A percentile compares a stretch with the other conserved stretches of the same genome.
Evolutionary conservation across 192 early-diverging fungal genomes (phyloP).

Genomic region (Lunasporangiospora selenospora): DNA sequence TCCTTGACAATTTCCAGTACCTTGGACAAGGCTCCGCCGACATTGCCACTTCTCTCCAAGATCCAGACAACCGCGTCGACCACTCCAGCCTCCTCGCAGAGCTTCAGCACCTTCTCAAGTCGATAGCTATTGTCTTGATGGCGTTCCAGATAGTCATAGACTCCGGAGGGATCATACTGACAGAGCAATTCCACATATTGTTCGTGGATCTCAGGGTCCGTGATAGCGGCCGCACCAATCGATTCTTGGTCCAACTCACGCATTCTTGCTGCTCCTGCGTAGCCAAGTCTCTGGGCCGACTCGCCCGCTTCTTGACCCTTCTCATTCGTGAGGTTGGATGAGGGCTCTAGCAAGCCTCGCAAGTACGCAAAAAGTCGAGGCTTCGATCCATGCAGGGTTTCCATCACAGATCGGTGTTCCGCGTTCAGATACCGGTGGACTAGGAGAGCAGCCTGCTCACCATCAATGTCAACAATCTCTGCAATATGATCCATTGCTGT

Average conservation of each 20-base stretch:
- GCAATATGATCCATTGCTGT: conserved; percentile 57
- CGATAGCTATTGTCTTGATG: conserved; percentile 53
- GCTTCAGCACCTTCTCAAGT: conserved; percentile 50
- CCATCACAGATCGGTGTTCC: conserved; percentile 59
- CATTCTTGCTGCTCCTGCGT: conserved; percentile 10
- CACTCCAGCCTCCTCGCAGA: conserved; percentile 57
- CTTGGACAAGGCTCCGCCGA: conserved; percentile 58
- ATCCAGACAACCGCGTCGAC: conserved; percentile 69
- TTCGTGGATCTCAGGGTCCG: conserved; percentile 57
- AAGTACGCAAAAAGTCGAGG: conserved; percentile 61
- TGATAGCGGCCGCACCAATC: conserved; percentile 10
- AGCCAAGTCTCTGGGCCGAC: neutral
- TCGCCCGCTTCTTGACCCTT: conserved; percentile 4
- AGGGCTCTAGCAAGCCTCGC: conserved; percentile 60
- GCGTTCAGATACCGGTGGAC: conserved; percentile 57
- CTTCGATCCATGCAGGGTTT: conserved; percentile 48
- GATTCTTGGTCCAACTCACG: conserved; percentile 5
- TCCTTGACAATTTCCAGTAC: conserved; percentile 62
- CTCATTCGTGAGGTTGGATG: neutral
- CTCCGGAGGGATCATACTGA: conserved; percentile 65
- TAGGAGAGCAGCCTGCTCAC: conserved; percentile 59
- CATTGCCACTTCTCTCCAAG: conserved; percentile 62
- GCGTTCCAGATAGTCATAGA: conserved; percentile 63
- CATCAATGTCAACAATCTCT: conserved; percentile 67
- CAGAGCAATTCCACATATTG: conserved; percentile 65